These are phyloP conservation scores for Pleochaeta shiraiana DNA, from an alignment of 2,329 filamentous ascomycete genomes.

Conservation along the genomic window DNA sequence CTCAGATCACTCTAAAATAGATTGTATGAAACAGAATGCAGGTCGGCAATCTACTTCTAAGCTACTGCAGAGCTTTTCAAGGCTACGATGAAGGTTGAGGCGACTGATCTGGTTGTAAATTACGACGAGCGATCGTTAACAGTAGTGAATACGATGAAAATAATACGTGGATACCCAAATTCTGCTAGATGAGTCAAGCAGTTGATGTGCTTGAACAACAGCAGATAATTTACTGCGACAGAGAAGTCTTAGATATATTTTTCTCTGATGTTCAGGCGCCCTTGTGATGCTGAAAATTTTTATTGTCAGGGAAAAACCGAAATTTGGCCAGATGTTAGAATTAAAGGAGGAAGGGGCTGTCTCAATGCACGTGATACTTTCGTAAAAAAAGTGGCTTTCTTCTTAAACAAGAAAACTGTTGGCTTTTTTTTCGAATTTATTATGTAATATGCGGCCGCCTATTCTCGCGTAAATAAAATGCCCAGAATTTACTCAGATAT, in stretches of 20 bases:
- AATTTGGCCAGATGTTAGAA: no score
- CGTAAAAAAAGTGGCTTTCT: no score
- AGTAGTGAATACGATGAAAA: conserved; percentile 5
- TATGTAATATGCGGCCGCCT: no score
- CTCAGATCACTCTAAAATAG: conserved; percentile 7
- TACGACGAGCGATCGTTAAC: conserved; percentile 12
- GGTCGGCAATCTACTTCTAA: conserved; percentile 10
- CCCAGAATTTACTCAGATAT: no score
- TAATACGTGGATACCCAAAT: conserved; percentile 6
- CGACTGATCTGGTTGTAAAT: conserved; percentile 7
- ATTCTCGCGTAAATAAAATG: no score
- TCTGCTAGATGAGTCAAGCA: conserved; percentile 6
- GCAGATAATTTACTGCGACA: conserved; percentile 7
- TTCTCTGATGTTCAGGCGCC: no score
- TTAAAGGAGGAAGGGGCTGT: no score
- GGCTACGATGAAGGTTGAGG: conserved; percentile 13
- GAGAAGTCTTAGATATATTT: background rate
- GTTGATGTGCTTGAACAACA: conserved; percentile 6
- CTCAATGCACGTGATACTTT: no score
- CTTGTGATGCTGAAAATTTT: no score
- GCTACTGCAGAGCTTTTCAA: conserved; percentile 2
- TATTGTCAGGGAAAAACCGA: no score
- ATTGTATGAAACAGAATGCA: conserved; percentile 7
- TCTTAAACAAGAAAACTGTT: no score
- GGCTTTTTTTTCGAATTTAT: no score